Percentiles rank a stretch among this genome's conserved stretches.
These are phyloP conservation scores for Cercophora samala DNA, from an alignment of 495 filamentous ascomycete species.

Conservation along the genomic window DNA sequence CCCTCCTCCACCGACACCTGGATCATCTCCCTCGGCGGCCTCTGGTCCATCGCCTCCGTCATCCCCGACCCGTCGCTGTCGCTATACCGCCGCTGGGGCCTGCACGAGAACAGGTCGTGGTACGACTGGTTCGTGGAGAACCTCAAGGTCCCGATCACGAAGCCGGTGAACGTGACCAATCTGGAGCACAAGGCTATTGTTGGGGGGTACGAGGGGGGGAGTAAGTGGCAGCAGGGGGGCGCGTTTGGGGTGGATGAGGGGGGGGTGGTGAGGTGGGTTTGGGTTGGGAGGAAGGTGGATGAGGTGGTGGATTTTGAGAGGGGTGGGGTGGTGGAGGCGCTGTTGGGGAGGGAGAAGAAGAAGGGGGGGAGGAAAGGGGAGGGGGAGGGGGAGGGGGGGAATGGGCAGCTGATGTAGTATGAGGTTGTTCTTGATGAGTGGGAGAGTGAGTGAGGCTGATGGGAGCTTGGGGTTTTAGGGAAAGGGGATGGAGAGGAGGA, in stretches of 20 bases:
- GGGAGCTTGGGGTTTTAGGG: neutral
- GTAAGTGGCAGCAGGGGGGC: slow-evolving; percentile 56
- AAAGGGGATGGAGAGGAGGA: neutral
- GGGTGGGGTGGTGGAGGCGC: slow-evolving; percentile 21
- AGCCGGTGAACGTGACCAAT: neutral
- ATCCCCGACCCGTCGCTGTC: slow-evolving; percentile 52
- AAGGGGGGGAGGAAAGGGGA: neutral
- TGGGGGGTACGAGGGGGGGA: slow-evolving; percentile 48
- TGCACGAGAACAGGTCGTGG: slow-evolving; percentile 51
- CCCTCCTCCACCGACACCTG: slow-evolving; percentile 49
- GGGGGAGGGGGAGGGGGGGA: neutral
- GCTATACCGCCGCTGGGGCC: slow-evolving; percentile 53
- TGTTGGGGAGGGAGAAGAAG: neutral
- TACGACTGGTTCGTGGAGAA: slow-evolving; percentile 49
- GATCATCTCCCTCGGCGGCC: slow-evolving; percentile 52
- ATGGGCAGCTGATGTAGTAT: neutral
- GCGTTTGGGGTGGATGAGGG: slow-evolving; percentile 52
- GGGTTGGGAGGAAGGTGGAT: slow-evolving; percentile 41
- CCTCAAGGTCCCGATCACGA: slow-evolving; percentile 29
- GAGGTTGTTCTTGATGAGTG: neutral
- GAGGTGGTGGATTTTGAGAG: slow-evolving; percentile 51
- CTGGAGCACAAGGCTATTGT: neutral
- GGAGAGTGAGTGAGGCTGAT: neutral
- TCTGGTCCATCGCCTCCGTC: slow-evolving; percentile 48
- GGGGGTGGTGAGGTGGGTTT: slow-evolving; percentile 49